A percentile compares a stretch with the other conserved stretches of the same genome.
Evolutionary conservation across 1,284 basidiomycete species (phyloP).

Genomic region (Spongispora temasekensis): DNA sequence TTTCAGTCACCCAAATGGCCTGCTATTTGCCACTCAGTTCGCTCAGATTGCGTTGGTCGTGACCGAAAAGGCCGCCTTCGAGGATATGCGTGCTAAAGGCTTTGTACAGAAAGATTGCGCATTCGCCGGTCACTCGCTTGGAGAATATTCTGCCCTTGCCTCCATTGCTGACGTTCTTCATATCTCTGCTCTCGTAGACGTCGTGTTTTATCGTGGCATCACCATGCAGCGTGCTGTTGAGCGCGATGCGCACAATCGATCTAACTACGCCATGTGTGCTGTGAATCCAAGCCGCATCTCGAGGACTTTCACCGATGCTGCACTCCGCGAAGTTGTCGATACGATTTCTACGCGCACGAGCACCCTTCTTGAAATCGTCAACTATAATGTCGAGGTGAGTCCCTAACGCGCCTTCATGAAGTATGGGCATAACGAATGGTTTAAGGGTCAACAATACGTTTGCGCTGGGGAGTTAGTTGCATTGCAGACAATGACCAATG

Average conservation of each 20-base stretch:
- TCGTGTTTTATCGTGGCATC: slow-evolving; percentile 99
- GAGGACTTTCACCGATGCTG: slow-evolving; percentile 90
- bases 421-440: slow-evolving; percentile 4
- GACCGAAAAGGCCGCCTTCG: slow-evolving; percentile 96
- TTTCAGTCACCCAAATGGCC: slow-evolving; percentile 93
- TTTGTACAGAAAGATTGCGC: slow-evolving; percentile 90
- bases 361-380: slow-evolving; percentile 92
- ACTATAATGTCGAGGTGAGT: slow-evolving; percentile 93
- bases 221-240: slow-evolving; percentile 99
- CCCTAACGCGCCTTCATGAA: slow-evolving; percentile 1
- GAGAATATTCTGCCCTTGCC: slow-evolving; percentile 97
- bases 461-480: slow-evolving; percentile 95
- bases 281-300: slow-evolving; percentile 96
- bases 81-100: slow-evolving; percentile 96
- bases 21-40: slow-evolving; percentile 97
- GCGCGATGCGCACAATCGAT: slow-evolving; percentile 89
- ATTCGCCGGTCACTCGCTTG: slow-evolving; percentile 97
- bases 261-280: slow-evolving; percentile 98
- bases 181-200: slow-evolving; percentile 94
- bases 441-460: slow-evolving; percentile 93
- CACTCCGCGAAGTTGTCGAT: slow-evolving; percentile 94
- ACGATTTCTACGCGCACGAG: slow-evolving; percentile 77
- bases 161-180: slow-evolving; percentile 96
- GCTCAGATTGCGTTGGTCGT: slow-evolving; percentile 98
- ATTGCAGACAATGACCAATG: slow-evolving; percentile 92